Base-by-base conservation (phyloP, 1,139 yeast species). In the Barnettozyma hawaiiensis region DNA sequence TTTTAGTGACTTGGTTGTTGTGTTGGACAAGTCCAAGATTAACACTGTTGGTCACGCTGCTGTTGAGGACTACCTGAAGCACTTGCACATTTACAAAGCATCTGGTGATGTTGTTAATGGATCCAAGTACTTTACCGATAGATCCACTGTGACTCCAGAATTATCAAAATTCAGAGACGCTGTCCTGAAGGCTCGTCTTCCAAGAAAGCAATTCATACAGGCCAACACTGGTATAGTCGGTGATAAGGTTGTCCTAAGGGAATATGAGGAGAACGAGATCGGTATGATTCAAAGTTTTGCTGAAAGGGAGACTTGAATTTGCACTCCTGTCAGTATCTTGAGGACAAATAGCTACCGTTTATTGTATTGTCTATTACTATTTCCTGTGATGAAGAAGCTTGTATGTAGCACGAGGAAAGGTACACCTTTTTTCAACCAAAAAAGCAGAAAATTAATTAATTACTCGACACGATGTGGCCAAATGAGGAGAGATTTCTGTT, bases 181-280 rank as follows among this genome's bases (percentile, higher is more conserved):
- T 36, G 89, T 87, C 16, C 66, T 86, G 49, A 67, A 68, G 42
- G 82, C 85, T 61, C 85, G 86, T 64, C 69, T 81, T 50, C 95
- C 96, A 48, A 75, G 96, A 60, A 82, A 81, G 62, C 94, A 85
- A 61, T 75, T 83, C 55, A 78, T 87, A 46, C 96, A 87, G 65
- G 86, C 87, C 28, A 87, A 87, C 63, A 82, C 94, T 7, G 57
- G 65, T 22, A 48, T 75, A 35, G 57, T 60, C 8, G 69, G 61
- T 12, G 69, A 63, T 20, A 53, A 57, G n/a, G 78, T 85, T 29
- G 72, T 65, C 34, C 71, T 85, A 27, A 71, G 69, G 47, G 95
- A 85, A 58, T 87, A 87, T 55, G 83, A 78, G 19, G 90, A 85
- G 58, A 70, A 79, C n/a, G 79, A 78, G 52, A 68, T 69, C 31